phyloP scores from a whole-genome alignment of 768 basidiomycete species.

The Trametes villosa region DNA sequence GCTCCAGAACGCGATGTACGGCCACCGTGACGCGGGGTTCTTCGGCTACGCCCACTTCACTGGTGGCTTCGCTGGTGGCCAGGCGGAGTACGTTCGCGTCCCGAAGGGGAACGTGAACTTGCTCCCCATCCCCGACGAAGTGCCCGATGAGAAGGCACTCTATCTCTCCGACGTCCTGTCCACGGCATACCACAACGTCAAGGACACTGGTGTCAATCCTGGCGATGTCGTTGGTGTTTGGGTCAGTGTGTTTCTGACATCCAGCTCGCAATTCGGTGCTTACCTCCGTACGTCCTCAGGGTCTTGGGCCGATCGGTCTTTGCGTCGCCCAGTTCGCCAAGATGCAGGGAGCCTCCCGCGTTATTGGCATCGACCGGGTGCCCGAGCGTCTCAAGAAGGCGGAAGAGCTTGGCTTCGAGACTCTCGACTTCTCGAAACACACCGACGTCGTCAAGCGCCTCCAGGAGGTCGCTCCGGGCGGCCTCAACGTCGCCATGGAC shows the following conservation, averaged over 20 bases:
- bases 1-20: constrained; percentile 63
- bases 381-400: constrained; percentile 54
- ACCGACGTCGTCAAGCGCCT: constrained; percentile 56
- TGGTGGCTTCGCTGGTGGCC: constrained; percentile 75
- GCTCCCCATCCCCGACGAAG: constrained; percentile 65
- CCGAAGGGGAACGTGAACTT: constrained; percentile 75
- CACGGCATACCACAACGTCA: constrained; percentile 75
- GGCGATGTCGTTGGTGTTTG: constrained; percentile 76
- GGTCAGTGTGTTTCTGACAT: too few species aligned
- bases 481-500: constrained; percentile 67
- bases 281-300: constrained; percentile 39
- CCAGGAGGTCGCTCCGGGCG: constrained; percentile 63
- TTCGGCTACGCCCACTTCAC: constrained; percentile 76
- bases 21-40: constrained; percentile 70
- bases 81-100: constrained; percentile 76
- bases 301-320: constrained; percentile 70
- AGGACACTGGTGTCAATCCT: constrained; percentile 72
- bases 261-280: too few species aligned
- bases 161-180: constrained; percentile 67
- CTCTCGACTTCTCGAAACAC: constrained; percentile 59
- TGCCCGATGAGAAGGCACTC: constrained; percentile 65
- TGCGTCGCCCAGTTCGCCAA: constrained; percentile 63
- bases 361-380: constrained; percentile 74
- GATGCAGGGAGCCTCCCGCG: constrained; percentile 67
- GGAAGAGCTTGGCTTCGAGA: constrained; percentile 51